Conservation (phyloP, 306 rosid genomes). For the Quercus aquifolioides region DNA sequence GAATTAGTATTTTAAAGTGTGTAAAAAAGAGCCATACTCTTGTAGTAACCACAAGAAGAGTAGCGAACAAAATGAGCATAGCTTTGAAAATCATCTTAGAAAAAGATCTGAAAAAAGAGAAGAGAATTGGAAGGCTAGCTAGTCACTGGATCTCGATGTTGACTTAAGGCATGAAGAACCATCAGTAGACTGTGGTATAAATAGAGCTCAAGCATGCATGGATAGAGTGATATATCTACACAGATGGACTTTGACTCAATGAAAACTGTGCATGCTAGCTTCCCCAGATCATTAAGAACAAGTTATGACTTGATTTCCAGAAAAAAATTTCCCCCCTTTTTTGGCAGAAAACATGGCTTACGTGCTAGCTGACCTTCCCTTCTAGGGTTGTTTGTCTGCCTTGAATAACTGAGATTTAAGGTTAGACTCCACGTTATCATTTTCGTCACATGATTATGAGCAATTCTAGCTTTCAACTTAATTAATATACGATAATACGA, state of each 20-base stretch:
- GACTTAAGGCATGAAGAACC: background rate
- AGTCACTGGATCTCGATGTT: slow-evolving; percentile 8
- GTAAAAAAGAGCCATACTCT: slow-evolving; percentile 28
- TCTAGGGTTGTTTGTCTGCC: background rate
- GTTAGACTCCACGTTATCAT: too few species aligned
- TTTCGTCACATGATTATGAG: too few species aligned
- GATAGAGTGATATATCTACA: background rate
- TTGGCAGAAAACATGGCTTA: background rate
- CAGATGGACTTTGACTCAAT: background rate
- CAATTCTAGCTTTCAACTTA: too few species aligned
- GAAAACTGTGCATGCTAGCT: background rate
- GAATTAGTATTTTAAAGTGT: too few species aligned
- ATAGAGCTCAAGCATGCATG: slow-evolving; percentile 25
- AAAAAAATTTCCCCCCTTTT: background rate
- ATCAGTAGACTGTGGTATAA: slow-evolving; percentile 19
- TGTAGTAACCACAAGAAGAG: slow-evolving; percentile 35
- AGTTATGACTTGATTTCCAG: background rate
- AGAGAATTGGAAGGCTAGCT: background rate
- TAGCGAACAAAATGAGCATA: slow-evolving; percentile 30
- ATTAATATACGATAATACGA: too few species aligned
- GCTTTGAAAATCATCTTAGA: slow-evolving; percentile 46
- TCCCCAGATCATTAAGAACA: background rate
- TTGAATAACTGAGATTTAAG: too few species aligned
- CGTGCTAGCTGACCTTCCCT: too few species aligned
- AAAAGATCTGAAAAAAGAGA: background rate